phyloP scores from a whole-genome alignment of 2,329 filamentous ascomycete genomes.

The Tricladium varicosporioides region DNA sequence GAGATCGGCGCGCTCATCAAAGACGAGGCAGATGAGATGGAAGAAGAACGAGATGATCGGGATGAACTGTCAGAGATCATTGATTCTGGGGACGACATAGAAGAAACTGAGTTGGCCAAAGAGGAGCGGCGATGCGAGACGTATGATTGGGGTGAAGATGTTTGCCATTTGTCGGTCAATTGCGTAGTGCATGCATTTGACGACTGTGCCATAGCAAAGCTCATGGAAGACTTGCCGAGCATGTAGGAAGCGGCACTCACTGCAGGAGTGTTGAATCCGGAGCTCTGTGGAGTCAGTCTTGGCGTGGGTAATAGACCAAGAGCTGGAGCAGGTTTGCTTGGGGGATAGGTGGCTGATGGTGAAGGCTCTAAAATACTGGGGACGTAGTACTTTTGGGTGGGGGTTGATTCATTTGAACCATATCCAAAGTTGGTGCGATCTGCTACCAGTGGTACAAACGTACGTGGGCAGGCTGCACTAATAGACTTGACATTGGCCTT shows the following conservation, averaged over 20 bases:
- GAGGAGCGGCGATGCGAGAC: slow-evolving; percentile 56
- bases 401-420: slow-evolving; percentile 41
- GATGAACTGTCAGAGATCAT: slow-evolving; percentile 61
- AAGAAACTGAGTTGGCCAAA: slow-evolving; percentile 61
- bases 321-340: slow-evolving; percentile 49
- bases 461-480: slow-evolving; percentile 18
- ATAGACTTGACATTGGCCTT: slow-evolving; percentile 24
- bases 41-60: slow-evolving; percentile 61
- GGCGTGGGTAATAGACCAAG: slow-evolving; percentile 58
- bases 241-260: slow-evolving; percentile 52
- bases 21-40: slow-evolving; percentile 61
- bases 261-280: slow-evolving; percentile 59
- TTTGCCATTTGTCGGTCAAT: slow-evolving; percentile 52
- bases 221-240: slow-evolving; percentile 55
- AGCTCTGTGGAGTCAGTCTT: slow-evolving; percentile 54
- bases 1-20: slow-evolving; percentile 56
- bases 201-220: slow-evolving; percentile 57
- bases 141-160: slow-evolving; percentile 53
- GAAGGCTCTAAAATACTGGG: slow-evolving; percentile 51
- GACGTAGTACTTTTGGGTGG: slow-evolving; percentile 42
- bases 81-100: slow-evolving; percentile 63
- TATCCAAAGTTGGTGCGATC: slow-evolving; percentile 38
- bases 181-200: slow-evolving; percentile 46
- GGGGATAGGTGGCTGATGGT: slow-evolving; percentile 41
- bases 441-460: slow-evolving; percentile 44